phyloP scores from a whole-genome alignment of 2,329 filamentous ascomycete species.

The Epichloe gansuensis region DNA sequence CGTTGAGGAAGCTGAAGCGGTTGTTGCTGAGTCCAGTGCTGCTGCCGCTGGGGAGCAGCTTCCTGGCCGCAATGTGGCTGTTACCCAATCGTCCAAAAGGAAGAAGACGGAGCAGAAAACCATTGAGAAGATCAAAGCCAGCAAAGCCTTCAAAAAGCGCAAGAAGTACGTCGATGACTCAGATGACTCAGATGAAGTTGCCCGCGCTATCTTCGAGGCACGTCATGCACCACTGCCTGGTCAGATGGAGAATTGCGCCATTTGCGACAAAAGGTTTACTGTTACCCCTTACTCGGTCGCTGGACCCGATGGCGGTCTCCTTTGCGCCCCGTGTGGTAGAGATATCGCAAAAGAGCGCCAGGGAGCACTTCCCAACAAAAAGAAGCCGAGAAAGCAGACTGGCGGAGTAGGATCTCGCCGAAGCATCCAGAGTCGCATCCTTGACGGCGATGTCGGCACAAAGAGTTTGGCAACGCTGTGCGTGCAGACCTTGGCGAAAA shows the following conservation, averaged over 20 bases:
- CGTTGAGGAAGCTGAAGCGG: constrained; percentile 4
- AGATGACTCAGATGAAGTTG: constrained; percentile 39
- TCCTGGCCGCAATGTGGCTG: constrained; percentile 13
- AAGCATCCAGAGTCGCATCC: constrained; percentile 67
- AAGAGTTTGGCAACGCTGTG: constrained; percentile 55
- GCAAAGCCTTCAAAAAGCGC: constrained; percentile 43
- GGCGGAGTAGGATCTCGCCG: constrained; percentile 50
- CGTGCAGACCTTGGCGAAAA: constrained; percentile 48
- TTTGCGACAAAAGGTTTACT: constrained; percentile 79
- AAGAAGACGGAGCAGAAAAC: constrained; percentile 37
- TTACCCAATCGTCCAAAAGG: constrained; percentile 20
- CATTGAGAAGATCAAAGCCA: constrained; percentile 48
- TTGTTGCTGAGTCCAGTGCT: constrained; percentile 13
- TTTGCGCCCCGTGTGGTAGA: constrained; percentile 73
- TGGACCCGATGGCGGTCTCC: constrained; percentile 70
- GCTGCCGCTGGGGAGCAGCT: constrained; percentile 13
- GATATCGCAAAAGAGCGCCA: constrained; percentile 52
- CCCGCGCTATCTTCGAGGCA: constrained; percentile 34
- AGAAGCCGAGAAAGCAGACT: constrained; percentile 35
- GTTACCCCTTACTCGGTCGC: constrained; percentile 81
- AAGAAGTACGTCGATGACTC: constrained; percentile 27
- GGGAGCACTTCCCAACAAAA: constrained; percentile 20
- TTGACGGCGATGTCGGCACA: constrained; percentile 62
- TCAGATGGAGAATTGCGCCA: constrained; percentile 78
- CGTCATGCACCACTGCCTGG: constrained; percentile 51